phyloP scores from a whole-genome alignment of 1,284 basidiomycete genomes.

The Cerioporus squamosus region DNA sequence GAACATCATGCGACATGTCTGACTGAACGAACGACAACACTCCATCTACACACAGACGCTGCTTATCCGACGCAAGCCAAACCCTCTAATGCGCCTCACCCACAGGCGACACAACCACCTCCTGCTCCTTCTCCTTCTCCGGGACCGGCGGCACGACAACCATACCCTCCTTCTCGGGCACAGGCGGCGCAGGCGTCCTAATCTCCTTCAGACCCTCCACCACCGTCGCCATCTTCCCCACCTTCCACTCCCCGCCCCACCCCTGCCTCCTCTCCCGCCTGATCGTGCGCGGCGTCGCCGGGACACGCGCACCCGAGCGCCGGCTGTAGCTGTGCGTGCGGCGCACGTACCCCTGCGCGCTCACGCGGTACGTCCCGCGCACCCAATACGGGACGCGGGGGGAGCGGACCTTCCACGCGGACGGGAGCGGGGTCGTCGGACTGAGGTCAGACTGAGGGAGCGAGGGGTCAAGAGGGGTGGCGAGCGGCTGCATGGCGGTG shows the following conservation, averaged over 20 bases:
- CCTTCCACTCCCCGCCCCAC: conserved; percentile 35
- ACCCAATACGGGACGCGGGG: conserved; percentile 36
- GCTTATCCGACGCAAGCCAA: too few species aligned
- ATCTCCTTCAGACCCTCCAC: conserved; percentile 30
- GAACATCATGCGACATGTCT: too few species aligned
- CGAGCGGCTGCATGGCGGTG: conserved; percentile 27
- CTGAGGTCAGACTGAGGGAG: conserved; percentile 11
- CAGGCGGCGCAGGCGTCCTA: conserved; percentile 8
- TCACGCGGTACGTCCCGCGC: conserved; percentile 21
- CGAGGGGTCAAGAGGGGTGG: conserved; percentile 15
- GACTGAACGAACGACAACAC: too few species aligned
- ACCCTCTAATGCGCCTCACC: too few species aligned
- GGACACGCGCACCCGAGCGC: conserved; percentile 5
- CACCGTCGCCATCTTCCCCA: conserved; percentile 24
- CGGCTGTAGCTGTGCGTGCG: conserved; percentile 11
- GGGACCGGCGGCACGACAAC: background rate
- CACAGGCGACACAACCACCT: too few species aligned
- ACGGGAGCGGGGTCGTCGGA: conserved; percentile 21
- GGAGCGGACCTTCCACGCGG: conserved; percentile 12
- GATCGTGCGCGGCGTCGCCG: conserved; percentile 32
- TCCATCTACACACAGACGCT: too few species aligned
- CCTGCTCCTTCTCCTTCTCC: too few species aligned
- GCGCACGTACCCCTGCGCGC: conserved; percentile 5
- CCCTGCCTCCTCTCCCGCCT: conserved; percentile 34
- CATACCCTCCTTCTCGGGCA: background rate